phyloP scores from a whole-genome alignment of 768 basidiomycete genomes.

The Pleurotus tuoliensis region DNA sequence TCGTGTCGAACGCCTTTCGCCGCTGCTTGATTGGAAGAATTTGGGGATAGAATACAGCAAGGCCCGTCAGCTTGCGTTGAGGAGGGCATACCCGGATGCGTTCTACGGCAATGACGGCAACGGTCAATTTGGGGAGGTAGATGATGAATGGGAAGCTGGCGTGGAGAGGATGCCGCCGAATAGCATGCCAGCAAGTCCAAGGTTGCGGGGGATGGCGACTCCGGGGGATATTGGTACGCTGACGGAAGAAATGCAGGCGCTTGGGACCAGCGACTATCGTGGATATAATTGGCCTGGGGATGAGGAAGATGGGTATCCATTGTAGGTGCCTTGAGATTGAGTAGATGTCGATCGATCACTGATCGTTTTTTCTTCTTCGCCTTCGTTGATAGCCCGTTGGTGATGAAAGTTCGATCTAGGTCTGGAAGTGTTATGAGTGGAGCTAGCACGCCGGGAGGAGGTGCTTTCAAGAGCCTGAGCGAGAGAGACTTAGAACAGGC shows the following conservation, averaged over 20 bases:
- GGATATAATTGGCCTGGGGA: slow-evolving; percentile 58
- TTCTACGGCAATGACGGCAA: slow-evolving; percentile 64
- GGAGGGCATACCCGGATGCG: slow-evolving; percentile 93
- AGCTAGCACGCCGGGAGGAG: slow-evolving; percentile 84
- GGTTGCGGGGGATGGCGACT: slow-evolving; percentile 81
- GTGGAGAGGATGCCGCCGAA: slow-evolving; percentile 67
- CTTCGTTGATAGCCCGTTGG: slow-evolving; percentile 58
- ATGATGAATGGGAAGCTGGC: slow-evolving; percentile 51
- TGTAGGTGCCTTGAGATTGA: slow-evolving; percentile 47
- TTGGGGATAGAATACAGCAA: slow-evolving; percentile 97
- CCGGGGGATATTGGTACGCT: slow-evolving; percentile 92
- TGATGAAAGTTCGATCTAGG: slow-evolving; percentile 86
- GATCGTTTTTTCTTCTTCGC: too few relatives aligned
- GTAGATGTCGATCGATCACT: too few relatives aligned
- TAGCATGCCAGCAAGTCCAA: slow-evolving; percentile 85
- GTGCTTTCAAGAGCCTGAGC: slow-evolving; percentile 71
- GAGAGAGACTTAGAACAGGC: slow-evolving; percentile 86
- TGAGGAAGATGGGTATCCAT: slow-evolving; percentile 79
- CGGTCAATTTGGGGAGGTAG: slow-evolving; percentile 33
- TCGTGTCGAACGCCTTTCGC: slow-evolving; percentile 90
- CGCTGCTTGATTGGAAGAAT: slow-evolving; percentile 97
- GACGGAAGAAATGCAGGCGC: slow-evolving; percentile 88
- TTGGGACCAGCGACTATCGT: slow-evolving; percentile 84
- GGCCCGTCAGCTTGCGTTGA: slow-evolving; percentile 84
- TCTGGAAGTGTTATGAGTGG: slow-evolving; percentile 68